Evolutionary conservation across 768 basidiomycete genomes (phyloP), one percentile per base, ranked within the genome.

Genomic region (Pisolithus sp.): DNA sequence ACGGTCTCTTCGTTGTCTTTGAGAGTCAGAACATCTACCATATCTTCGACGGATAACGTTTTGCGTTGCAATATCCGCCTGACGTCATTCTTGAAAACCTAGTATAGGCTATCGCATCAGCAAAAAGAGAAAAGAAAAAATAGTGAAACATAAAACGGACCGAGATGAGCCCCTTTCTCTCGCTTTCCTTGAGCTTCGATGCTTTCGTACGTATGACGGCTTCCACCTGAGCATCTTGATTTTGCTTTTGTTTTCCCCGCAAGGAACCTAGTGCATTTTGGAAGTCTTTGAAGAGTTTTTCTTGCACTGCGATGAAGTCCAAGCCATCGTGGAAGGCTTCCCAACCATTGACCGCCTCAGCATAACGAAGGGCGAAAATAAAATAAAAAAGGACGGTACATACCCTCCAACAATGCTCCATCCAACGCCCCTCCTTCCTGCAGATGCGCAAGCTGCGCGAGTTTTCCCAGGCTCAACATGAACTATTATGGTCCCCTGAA

Each of bases 381-480:
- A 26, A 24, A 3, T 37, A 18, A 24, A 50, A 31, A 3, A 10
- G 7, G n/a, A 6, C 3, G 39, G 8, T 45, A 62, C 71, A 48
- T 62, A 83, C 87, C 77, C 63, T 82, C 83, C 13, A 88, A 70
- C 51, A 71, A 70, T 30, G 61, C 62, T 50, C 82, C 79, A 39
- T 86, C 81, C 15, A 70, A 52, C 2, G 69, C 51, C 15, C 64
- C 66, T 28, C 56, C 55, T 57, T 84, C 85, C 53, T 76, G 71
- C 55, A 75, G 59, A 48, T 77, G 71, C 7, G 88, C 88, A 13
- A 96, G 73, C 59, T 89, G 82, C 0, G 86, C 73, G 10, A 98
- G 78, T 67, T 97, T 97, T 20, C 90, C 90, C 24, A 97, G 81
- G 61, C 92, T 93, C 50, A 94, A 79, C 80, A 91, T 85, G 43